Base-by-base conservation (phyloP, 352 stramenopile genomes). In the Peronospora farinosa region DNA sequence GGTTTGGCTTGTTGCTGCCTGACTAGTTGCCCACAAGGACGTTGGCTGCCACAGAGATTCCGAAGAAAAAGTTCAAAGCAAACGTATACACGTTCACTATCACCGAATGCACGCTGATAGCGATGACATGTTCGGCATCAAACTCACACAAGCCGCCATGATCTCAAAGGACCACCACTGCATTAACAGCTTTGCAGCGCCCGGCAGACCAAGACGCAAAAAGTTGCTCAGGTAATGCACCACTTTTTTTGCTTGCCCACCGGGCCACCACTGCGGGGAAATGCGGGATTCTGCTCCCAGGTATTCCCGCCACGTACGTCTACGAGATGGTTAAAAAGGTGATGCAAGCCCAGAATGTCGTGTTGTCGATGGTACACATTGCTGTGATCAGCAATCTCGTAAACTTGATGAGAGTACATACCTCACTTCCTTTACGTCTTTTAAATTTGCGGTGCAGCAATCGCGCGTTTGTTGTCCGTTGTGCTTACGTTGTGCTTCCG, bases 91-190 rank as follows among this genome's bases (percentile, higher is more conserved):
- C 65, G 47, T 67, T 84, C 16, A 82, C 60, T 13, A 87, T 38
- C 31, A 92, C 75, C 15, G 78, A 86, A 48, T 92, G 81, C 12
- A 86, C 78, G 32, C 72, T 87, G 33, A 92, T 76, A 12, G 76
- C 64, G 3, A 86, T 53, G 31, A 89, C 70, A 32, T 72, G 59
- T 86, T 66, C 13, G 76, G 70, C 16, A 92, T 54, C 49, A 68
- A 64, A 0, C 81, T 78, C 1, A 78, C 78, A 19, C 86, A 71
- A 6, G 67, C 62, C 12, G 78, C 70, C 77, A 89, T 82, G 57
- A 89, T 85, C 55, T 92, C 81, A 38, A 87, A 92, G 31, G 81
- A 75, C 54, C 69, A 77, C 78, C 76, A 90, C 57, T 92, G 78
- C 7, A 89, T 49, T 35, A 88, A 46, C 62, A 92, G 74, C 72